phyloP scores from a whole-genome alignment of 495 filamentous ascomycete genomes.

The Lichenothelia convexa region DNA sequence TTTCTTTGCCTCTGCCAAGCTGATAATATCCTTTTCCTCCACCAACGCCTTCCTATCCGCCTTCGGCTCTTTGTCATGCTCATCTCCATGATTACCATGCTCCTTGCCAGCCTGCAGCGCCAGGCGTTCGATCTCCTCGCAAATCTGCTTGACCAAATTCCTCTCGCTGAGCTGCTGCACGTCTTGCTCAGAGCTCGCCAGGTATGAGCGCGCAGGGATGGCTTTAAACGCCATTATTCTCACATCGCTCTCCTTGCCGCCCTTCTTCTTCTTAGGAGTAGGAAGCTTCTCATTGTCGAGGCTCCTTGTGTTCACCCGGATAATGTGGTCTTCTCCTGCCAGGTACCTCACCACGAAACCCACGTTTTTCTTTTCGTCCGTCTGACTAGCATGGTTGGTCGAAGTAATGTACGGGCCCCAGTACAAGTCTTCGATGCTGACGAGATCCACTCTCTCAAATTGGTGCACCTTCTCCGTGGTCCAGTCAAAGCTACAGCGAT shows the following conservation, averaged over 20 bases:
- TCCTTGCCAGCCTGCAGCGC: constrained; percentile 12
- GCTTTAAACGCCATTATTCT: constrained; percentile 48
- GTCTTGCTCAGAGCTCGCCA: constrained; percentile 18
- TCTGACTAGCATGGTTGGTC: constrained; percentile 52
- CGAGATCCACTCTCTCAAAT: constrained; percentile 71
- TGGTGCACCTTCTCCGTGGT: constrained; percentile 76
- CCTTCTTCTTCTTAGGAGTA: constrained; percentile 9
- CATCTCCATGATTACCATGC: neutral
- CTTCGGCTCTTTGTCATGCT: constrained; percentile 13
- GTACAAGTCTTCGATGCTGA: constrained; percentile 47
- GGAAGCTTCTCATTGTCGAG: constrained; percentile 37
- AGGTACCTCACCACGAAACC: constrained; percentile 65
- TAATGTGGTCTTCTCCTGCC: constrained; percentile 39
- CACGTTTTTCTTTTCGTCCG: constrained; percentile 60
- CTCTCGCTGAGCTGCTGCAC: constrained; percentile 36
- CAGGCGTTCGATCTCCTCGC: constrained; percentile 36
- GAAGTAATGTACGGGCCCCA: constrained; percentile 81
- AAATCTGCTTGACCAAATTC: constrained; percentile 53
- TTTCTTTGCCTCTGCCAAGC: constrained; percentile 64
- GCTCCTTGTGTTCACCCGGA: constrained; percentile 68
- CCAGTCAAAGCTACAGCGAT: constrained; percentile 83
- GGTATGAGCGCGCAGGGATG: constrained; percentile 33
- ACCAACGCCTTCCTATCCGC: constrained; percentile 26
- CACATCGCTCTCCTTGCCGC: constrained; percentile 17
- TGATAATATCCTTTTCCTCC: constrained; percentile 61